Evolutionary conservation across 1,284 basidiomycete genomes (phyloP).

Genomic region (Naganishia sp.): DNA sequence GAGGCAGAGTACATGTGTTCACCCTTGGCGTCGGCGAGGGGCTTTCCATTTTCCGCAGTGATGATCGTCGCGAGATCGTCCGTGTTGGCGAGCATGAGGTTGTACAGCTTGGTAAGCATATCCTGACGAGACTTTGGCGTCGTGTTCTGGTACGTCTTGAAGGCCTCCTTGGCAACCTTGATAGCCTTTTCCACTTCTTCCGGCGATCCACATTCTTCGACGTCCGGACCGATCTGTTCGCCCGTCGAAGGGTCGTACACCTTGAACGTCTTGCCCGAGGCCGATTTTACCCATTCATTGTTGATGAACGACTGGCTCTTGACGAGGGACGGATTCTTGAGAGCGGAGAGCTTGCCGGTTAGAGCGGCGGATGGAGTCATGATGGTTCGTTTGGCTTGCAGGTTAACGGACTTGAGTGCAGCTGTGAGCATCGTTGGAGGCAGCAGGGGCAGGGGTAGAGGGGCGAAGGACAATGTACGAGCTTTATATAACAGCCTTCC

Average conservation of each 20-base stretch:
- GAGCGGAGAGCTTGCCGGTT: constrained; percentile 23
- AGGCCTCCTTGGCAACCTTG: constrained; percentile 32
- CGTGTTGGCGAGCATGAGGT: constrained; percentile 71
- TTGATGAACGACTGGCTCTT: constrained; percentile 32
- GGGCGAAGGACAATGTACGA: background rate
- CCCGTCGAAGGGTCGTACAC: constrained; percentile 33
- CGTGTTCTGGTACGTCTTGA: constrained; percentile 33
- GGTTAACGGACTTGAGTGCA: constrained; percentile 10
- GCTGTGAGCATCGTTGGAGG: constrained; percentile 18
- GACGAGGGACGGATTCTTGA: constrained; percentile 33
- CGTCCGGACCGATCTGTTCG: constrained; percentile 30
- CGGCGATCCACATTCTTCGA: constrained; percentile 29
- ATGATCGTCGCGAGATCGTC: constrained; percentile 82
- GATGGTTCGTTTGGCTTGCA: constrained; percentile 16
- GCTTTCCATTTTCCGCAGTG: constrained; percentile 90
- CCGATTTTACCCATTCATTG: constrained; percentile 33
- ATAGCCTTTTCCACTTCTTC: constrained; percentile 34
- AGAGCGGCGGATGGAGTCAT: constrained; percentile 13
- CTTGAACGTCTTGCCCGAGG: constrained; percentile 33
- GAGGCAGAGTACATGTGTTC: constrained; percentile 79
- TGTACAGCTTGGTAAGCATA: constrained; percentile 70
- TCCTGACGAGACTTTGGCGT: constrained; percentile 62
- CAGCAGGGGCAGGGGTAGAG: no score
- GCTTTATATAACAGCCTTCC: no score
- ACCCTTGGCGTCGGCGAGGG: constrained; percentile 75